Evolutionary conservation across 2,329 filamentous ascomycete genomes (phyloP).

Genomic region (Sordariomycetes sp.): DNA sequence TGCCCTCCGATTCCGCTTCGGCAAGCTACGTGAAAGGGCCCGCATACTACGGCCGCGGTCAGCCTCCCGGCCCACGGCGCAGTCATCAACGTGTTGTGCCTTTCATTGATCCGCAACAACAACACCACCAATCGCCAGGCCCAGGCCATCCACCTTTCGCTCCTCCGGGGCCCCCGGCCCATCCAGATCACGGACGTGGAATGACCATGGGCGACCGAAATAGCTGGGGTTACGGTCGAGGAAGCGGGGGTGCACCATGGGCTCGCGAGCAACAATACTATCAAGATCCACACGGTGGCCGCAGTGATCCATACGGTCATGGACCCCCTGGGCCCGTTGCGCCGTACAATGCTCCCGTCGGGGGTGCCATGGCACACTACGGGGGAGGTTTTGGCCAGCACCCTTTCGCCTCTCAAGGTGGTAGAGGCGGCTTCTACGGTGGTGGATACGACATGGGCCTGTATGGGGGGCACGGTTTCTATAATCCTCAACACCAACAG

Average conservation of each 20-base stretch:
- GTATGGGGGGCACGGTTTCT: slow-evolving; percentile 25
- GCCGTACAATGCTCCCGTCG: not conserved
- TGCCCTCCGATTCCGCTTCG: slow-evolving; percentile 52
- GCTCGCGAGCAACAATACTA: too few species aligned
- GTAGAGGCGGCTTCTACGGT: slow-evolving; percentile 30
- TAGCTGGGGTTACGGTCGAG: too few species aligned
- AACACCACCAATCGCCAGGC: slow-evolving; percentile 19
- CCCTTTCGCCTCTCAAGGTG: slow-evolving; percentile 35
- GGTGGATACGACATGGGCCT: slow-evolving; percentile 41
- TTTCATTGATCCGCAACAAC: not conserved
- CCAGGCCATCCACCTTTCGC: slow-evolving; percentile 25
- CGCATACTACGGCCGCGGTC: too few species aligned
- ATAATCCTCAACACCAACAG: slow-evolving; percentile 3
- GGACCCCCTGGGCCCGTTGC: slow-evolving; percentile 15
- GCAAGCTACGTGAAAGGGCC: too few species aligned
- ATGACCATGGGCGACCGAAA: too few species aligned
- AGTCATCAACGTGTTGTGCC: slow-evolving; percentile 3
- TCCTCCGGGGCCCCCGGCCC: slow-evolving; percentile 54
- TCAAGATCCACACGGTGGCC: slow-evolving; percentile 16
- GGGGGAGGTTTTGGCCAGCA: slow-evolving; percentile 13
- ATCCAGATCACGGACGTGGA: slow-evolving; percentile 46
- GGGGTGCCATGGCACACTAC: slow-evolving; percentile 2
- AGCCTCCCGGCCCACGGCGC: too few species aligned
- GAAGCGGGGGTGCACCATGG: too few species aligned
- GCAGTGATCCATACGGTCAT: slow-evolving; percentile 18